Percentiles rank a stretch among this genome's conserved stretches.
Conservation (phyloP, 2,329 filamentous ascomycete genomes). For the Fusarium secorum region DNA sequence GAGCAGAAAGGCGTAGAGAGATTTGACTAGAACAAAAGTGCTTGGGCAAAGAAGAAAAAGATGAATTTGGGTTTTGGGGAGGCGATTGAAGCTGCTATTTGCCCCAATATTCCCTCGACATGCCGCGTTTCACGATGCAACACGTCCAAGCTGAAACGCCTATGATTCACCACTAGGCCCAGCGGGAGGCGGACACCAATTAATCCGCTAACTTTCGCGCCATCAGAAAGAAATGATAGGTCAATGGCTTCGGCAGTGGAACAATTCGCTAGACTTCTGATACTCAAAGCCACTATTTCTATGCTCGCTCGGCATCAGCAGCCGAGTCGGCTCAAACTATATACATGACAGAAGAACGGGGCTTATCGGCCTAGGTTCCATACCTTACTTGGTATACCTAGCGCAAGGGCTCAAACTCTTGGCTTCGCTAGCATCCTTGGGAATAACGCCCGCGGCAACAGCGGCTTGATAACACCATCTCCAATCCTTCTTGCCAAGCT, state of each 20-base stretch:
- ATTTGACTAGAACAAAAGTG: fast-evolving
- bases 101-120: not conserved
- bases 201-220: not conserved
- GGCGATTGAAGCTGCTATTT: not conserved
- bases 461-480: conserved; percentile 56
- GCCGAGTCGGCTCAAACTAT: not conserved
- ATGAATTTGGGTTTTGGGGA: too few species aligned
- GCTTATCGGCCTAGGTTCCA: not conserved
- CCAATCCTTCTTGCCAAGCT: conserved; percentile 50
- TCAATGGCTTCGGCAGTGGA: not conserved
- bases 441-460: conserved; percentile 40
- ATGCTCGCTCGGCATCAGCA: not conserved
- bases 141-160: not conserved
- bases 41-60: not conserved
- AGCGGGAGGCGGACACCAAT: not conserved
- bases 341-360: not conserved
- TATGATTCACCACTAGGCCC: not conserved
- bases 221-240: not conserved
- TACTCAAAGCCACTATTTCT: not conserved
- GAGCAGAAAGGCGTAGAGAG: fast-evolving
- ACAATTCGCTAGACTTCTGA: not conserved
- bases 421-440: conserved; percentile 35
- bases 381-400: not conserved
- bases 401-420: conserved; percentile 10
- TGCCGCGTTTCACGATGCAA: not conserved